phyloP scores from a whole-genome alignment of 129 eudicot species.

The Oenanthe sinensis region DNA sequence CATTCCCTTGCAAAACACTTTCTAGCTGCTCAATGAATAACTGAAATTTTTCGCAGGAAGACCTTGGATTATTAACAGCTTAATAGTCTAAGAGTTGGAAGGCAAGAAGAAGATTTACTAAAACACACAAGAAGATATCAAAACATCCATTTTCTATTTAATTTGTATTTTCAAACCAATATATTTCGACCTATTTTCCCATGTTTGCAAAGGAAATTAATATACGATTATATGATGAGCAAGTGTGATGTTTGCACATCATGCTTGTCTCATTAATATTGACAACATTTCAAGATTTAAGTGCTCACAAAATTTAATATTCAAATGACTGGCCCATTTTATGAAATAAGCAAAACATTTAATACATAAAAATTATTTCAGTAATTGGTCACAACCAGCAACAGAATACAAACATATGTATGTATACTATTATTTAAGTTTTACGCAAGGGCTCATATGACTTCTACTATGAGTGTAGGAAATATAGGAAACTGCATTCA shows the following conservation, averaged over 20 bases:
- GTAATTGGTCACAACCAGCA: neutral
- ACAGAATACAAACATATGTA: neutral
- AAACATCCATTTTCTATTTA: neutral
- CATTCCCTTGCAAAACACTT: conserved; percentile 61
- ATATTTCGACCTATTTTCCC: neutral
- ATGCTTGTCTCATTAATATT: neutral
- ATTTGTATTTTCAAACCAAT: neutral
- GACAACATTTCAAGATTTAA: neutral
- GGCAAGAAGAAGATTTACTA: neutral
- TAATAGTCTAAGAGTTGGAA: conserved; percentile 13
- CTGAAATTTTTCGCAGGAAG: conserved; percentile 31
- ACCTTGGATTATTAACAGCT: neutral
- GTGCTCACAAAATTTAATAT: neutral
- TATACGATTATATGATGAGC: neutral
- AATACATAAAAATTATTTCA: neutral
- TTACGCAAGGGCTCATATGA: neutral
- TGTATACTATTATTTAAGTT: neutral
- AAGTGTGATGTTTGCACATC: neutral
- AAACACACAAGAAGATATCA: neutral
- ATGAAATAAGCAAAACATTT: neutral
- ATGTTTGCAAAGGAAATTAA: neutral
- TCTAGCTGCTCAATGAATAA: conserved; percentile 91
- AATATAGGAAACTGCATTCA: neutral
- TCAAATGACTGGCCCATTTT: neutral
- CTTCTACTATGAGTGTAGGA: neutral